Evolutionary conservation across 495 filamentous ascomycete species (phyloP).

Genomic region (Choiromyces venosus): DNA sequence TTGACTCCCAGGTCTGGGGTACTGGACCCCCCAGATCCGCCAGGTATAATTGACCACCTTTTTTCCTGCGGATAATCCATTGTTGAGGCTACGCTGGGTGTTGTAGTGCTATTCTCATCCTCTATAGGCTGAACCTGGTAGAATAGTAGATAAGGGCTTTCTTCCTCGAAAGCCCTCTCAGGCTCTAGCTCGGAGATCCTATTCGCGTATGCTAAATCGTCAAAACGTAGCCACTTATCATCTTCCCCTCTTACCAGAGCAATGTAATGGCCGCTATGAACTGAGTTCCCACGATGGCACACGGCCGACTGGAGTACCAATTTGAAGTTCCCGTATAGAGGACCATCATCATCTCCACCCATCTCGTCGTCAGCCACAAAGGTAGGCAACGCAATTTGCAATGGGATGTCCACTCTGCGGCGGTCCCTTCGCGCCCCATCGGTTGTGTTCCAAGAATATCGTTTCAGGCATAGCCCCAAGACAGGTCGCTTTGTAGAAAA

Average conservation of each 20-base stretch:
- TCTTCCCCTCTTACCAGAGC: constrained; percentile 68
- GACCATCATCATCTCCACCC: constrained; percentile 52
- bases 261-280: constrained; percentile 91
- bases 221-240: constrained; percentile 80
- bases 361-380: constrained; percentile 78
- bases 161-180: constrained; percentile 63
- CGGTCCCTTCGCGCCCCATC: constrained; percentile 64
- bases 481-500: constrained; percentile 72
- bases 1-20: background rate
- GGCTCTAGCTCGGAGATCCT: constrained; percentile 73
- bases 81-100: constrained; percentile 33
- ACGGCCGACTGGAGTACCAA: constrained; percentile 81
- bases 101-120: constrained; percentile 57
- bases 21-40: constrained; percentile 11
- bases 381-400: constrained; percentile 78
- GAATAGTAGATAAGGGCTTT: constrained; percentile 90
- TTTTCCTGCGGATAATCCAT: constrained; percentile 54
- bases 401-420: constrained; percentile 84
- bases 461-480: constrained; percentile 84
- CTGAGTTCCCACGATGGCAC: constrained; percentile 80
- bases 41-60: constrained; percentile 46
- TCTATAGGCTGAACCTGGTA: constrained; percentile 88
- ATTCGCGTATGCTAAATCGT: constrained; percentile 61
- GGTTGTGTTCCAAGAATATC: constrained; percentile 69
- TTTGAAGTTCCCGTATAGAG: constrained; percentile 76